These are phyloP conservation scores for Fusarium dimerum DNA, from an alignment of 2,329 filamentous ascomycete genomes.

Conservation along the genomic window DNA sequence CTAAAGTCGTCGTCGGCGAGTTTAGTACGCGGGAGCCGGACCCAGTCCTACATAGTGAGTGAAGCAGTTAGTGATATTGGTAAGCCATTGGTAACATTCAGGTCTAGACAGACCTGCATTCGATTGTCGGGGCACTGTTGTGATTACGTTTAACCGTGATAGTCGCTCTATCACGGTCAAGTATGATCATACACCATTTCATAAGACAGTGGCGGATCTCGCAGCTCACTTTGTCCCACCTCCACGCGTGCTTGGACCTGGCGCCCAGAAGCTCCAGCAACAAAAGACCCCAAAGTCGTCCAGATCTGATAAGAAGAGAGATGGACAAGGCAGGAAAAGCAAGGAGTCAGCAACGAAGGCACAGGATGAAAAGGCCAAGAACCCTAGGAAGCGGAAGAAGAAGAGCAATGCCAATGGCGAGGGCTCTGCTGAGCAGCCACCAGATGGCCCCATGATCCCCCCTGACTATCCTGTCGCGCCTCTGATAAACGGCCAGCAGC, in stretches of 20 bases:
- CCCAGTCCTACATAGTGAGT: constrained; percentile 45
- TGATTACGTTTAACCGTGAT: constrained; percentile 50
- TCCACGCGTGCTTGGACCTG: constrained; percentile 35
- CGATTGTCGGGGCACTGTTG: constrained; percentile 56
- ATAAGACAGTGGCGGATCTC: constrained; percentile 55
- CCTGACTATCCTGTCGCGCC: constrained; percentile 13
- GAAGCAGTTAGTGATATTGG: background rate
- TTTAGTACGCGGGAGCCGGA: constrained; percentile 52
- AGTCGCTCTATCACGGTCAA: constrained; percentile 51
- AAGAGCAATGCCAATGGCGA: constrained; percentile 18
- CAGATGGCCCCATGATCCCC: constrained; percentile 12
- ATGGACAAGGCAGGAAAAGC: constrained; percentile 7
- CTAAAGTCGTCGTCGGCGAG: constrained; percentile 46
- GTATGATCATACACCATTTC: constrained; percentile 59
- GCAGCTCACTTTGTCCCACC: constrained; percentile 49
- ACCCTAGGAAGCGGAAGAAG: constrained; percentile 32
- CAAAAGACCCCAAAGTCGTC: constrained; percentile 30
- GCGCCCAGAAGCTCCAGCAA: constrained; percentile 26
- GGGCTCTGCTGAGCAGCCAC: background rate
- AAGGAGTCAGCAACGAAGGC: constrained; percentile 22
- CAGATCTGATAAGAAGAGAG: constrained; percentile 29
- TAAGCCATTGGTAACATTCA: background rate
- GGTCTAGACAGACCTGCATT: constrained; percentile 56
- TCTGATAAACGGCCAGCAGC: constrained; percentile 9
- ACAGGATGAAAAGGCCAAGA: constrained; percentile 26